Conservation (phyloP, 805 yeast genomes). For the Huiozyma naganishii region DNA sequence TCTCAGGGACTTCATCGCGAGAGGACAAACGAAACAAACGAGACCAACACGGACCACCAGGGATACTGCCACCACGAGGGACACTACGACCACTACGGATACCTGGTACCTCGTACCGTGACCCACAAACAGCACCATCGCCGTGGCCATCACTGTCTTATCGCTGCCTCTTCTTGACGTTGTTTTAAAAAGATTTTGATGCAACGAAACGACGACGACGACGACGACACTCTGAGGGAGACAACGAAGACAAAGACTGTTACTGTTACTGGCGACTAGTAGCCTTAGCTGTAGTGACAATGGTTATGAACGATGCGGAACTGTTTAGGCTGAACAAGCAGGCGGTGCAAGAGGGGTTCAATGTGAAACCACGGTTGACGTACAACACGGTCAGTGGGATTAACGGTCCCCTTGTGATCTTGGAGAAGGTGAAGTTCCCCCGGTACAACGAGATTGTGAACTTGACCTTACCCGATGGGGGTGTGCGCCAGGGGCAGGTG, state of each 20-base stretch:
- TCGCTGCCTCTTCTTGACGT: no score
- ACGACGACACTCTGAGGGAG: background rate
- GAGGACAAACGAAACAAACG: background rate
- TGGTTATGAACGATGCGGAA: conserved; percentile 31
- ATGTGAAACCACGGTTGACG: conserved; percentile 79
- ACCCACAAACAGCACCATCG: background rate
- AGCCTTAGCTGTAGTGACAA: conserved; percentile 1
- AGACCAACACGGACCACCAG: background rate
- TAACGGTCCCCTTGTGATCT: conserved; percentile 93
- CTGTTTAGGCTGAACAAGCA: conserved; percentile 68
- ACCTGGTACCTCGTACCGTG: conserved; percentile 5
- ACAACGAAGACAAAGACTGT: background rate
- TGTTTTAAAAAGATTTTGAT: no score
- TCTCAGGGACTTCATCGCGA: background rate
- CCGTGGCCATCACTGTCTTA: no score
- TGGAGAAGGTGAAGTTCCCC: conserved; percentile 78
- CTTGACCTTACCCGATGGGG: conserved; percentile 92
- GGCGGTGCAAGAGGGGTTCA: conserved; percentile 87
- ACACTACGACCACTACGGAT: background rate
- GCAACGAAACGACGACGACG: background rate
- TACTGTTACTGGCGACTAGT: background rate
- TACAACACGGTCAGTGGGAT: conserved; percentile 98
- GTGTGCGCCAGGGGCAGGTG: conserved; percentile 93
- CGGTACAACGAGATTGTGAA: conserved; percentile 94
- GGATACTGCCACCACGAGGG: background rate